Evolutionary conservation across 495 filamentous ascomycete genomes (phyloP), one percentile per base, ranked within the genome.

Genomic region (Hypomontagnella submonticulosa): DNA sequence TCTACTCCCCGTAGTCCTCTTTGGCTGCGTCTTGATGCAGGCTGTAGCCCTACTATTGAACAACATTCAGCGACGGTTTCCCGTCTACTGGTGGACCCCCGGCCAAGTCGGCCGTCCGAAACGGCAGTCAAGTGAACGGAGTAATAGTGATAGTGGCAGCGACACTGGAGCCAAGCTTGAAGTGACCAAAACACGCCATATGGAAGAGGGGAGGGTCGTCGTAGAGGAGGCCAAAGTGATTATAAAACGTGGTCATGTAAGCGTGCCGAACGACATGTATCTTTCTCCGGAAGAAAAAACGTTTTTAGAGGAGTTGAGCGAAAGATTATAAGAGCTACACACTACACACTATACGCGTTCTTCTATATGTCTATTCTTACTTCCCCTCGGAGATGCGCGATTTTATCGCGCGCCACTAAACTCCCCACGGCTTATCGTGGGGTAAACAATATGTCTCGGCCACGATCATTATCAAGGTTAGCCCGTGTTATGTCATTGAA

Each of bases 81-180:
- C 93, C 1, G 69, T 87, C 12, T 96, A 90, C 70, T 97, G 93
- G 92, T 89, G 86, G 87, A 85, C 85, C 4, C 77, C 85, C 4
- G 72, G 71, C 32, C 66, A 77, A 56, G 75, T 82, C 11, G 75
- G 80, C 2, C 2, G n/a, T 3, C 16, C 37, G 37, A 62, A 41
- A 15, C 7, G 19, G 44, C 63, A 13, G 34, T 47, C 12, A 34
- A 50, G 54, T n/a, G 49, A 38, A 9, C 44, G 30, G n/a, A 57
- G 23, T 16, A 42, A 36, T n/a, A 64, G 40, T 19, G 55, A 58
- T 15, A 62, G 40, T 34, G 44, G 42, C 0, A 57, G 57, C 15
- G 66, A 66, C 6, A 57, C n/a, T 38, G 64, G 41, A 15, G 38
- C 63, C 15, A 62, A 56, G 44, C 27, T 69, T 5, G 49, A 64